Base-by-base conservation (phyloP, 1,284 basidiomycete species). In the Athelia psychrophila region DNA sequence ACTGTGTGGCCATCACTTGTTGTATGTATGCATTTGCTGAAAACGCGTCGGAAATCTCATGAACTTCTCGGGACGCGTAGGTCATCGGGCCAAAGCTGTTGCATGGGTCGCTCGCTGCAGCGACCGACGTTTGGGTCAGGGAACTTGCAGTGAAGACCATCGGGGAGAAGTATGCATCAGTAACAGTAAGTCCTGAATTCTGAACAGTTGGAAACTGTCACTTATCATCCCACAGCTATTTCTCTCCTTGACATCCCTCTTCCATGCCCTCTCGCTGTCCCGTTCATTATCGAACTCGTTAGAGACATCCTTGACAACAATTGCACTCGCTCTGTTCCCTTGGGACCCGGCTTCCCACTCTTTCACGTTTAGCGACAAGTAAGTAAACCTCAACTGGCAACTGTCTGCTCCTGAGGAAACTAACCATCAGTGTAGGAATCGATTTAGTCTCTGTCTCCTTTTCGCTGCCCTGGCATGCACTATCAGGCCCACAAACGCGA, bases 271-370 rank as follows among this genome's bases (percentile, higher is more conserved):
- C 50, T 84, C 93, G 1, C 76, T 97, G 12, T 89, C 93, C 3
- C 81, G 97, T 19, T 93, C 95, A 0, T 76, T 99, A 35, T 96
- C 94, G 15, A 99, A 98, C 65, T 95, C 94, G 4, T 72, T 94
- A 19, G 97, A 99, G 65, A 95, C 94, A 0, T 84, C 91, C 0
- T 69, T 99, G 38, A 91, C 90, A 0, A 85, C 86, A 0, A 71
- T 89, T 33, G 95, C 95, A 0, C 77, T 98, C 48, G 77, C 76
- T 22, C 82, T 81, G 64, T 98, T 92, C 72, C 95, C 88, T 1
- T 91, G 86, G 88, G 70, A 80, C 54, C 56, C n/a, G 9, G 16
- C 38, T 6, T 42, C n/a, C 9, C 38, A 16, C 35, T 48, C 42
- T 35, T 44, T 32, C 9, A 10, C 38, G 8, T 42, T 6, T 22